These are phyloP conservation scores for Gillenia trifoliata DNA, from an alignment of 306 rosid species.

Conservation along the genomic window DNA sequence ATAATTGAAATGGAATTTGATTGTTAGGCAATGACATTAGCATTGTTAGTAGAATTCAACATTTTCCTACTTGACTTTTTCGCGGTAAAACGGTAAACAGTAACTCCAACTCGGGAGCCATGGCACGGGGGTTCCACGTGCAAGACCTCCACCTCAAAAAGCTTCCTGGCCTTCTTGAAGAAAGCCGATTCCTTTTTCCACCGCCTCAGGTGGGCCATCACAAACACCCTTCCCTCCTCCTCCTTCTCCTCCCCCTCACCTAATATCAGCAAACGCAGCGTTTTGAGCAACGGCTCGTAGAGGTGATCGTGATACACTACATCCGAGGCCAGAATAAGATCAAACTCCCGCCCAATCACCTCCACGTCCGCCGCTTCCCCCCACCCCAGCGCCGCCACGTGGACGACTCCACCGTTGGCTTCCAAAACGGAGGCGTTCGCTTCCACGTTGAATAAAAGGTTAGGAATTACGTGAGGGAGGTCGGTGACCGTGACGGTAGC, in stretches of 20 bases:
- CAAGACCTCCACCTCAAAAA: slow-evolving; percentile 52
- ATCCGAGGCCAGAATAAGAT: slow-evolving; percentile 71
- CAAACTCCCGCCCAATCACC: slow-evolving; percentile 52
- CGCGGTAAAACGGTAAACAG: slow-evolving; percentile 53
- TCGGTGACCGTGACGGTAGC: slow-evolving; percentile 71
- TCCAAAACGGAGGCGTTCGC: slow-evolving; percentile 47
- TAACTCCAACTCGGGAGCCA: slow-evolving; percentile 67
- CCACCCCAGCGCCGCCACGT: slow-evolving; percentile 63
- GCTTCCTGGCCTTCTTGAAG: slow-evolving; percentile 77
- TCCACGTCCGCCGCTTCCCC: slow-evolving; percentile 63
- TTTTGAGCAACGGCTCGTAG: slow-evolving; percentile 68
- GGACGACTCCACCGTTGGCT: slow-evolving; percentile 46
- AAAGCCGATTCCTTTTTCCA: slow-evolving; percentile 85
- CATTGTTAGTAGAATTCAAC: neutral
- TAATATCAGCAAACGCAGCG: slow-evolving; percentile 43
- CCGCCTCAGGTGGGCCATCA: slow-evolving; percentile 86
- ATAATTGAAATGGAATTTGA: neutral
- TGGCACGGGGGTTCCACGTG: slow-evolving; percentile 46
- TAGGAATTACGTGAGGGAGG: slow-evolving; percentile 73
- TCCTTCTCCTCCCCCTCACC: slow-evolving; percentile 11
- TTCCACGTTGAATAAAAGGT: slow-evolving; percentile 63
- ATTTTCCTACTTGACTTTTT: slow-evolving; percentile 12
- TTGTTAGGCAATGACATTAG: neutral
- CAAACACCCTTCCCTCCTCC: slow-evolving; percentile 33
- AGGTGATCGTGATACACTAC: slow-evolving; percentile 87